These are phyloP conservation scores for Ambrosia trifida DNA, from an alignment of 129 eudicot species.

Conservation along the genomic window DNA sequence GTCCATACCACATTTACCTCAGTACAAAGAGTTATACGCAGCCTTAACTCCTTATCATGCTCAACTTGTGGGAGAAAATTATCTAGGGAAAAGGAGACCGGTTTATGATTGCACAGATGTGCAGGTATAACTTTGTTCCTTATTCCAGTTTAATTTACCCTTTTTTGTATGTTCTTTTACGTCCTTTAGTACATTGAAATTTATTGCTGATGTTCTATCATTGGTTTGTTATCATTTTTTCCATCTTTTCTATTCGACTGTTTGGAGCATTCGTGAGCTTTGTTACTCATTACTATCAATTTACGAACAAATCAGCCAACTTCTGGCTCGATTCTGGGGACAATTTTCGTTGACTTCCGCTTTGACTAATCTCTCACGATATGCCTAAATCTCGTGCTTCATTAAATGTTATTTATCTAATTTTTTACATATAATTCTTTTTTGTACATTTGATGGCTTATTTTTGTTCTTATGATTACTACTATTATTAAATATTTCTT, in stretches of 20 bases:
- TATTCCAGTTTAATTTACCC: not conserved
- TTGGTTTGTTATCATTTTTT: not conserved
- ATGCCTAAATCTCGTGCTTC: too few species aligned
- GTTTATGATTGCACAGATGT: constrained; percentile 80
- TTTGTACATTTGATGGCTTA: too few species aligned
- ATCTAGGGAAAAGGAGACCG: constrained; percentile 79
- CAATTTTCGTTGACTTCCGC: not conserved
- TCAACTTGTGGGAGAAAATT: constrained; percentile 94
- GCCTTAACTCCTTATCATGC: constrained; percentile 71
- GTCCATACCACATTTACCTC: constrained; percentile 79
- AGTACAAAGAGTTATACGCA: constrained; percentile 61
- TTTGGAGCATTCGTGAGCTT: not conserved
- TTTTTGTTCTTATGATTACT: too few species aligned
- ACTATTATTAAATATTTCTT: too few species aligned
- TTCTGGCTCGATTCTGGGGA: too few species aligned
- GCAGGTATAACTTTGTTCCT: constrained; percentile 53
- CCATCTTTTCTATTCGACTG: not conserved
- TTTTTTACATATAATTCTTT: too few species aligned
- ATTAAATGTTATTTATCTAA: too few species aligned
- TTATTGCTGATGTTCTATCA: not conserved
- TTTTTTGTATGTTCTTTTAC: not conserved
- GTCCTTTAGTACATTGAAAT: not conserved
- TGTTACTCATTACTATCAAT: not conserved
- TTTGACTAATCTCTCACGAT: too few species aligned
- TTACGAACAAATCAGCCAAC: too few species aligned